Conservation (phyloP, 2,329 filamentous ascomycete species). For the Xylaria hypoxylon region DNA sequence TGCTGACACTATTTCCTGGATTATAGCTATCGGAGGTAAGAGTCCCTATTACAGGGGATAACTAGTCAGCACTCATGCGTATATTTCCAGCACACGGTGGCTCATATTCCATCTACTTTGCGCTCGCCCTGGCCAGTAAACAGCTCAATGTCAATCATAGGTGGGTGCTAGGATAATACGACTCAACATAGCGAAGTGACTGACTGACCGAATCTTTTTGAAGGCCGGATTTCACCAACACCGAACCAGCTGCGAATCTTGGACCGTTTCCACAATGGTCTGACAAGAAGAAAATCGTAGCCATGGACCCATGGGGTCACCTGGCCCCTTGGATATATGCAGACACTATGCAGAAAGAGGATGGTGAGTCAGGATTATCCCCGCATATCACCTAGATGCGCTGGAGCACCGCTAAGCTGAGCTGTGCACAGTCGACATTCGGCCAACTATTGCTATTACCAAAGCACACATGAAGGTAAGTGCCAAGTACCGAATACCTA, state of each 20-base stretch:
- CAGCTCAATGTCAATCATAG: constrained; percentile 85
- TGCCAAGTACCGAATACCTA: not conserved
- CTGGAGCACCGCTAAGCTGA: constrained; percentile 25
- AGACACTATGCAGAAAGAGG: constrained; percentile 79
- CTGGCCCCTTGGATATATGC: constrained; percentile 86
- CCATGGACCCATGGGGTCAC: constrained; percentile 96
- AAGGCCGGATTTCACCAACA: constrained; percentile 78
- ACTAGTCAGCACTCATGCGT: constrained; percentile 23
- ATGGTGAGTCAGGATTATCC: constrained; percentile 58
- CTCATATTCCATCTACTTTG: constrained; percentile 96
- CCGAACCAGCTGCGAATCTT: constrained; percentile 89
- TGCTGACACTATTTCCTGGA: constrained; percentile 35
- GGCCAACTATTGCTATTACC: constrained; percentile 91
- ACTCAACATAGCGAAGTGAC: constrained; percentile 2
- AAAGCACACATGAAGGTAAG: constrained; percentile 87
- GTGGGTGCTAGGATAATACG: constrained; percentile 51
- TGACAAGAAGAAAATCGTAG: constrained; percentile 92
- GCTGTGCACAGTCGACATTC: constrained; percentile 73
- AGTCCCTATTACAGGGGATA: constrained; percentile 24
- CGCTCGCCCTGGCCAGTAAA: constrained; percentile 90
- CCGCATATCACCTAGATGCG: not conserved
- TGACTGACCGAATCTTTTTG: constrained; percentile 27
- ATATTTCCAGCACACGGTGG: constrained; percentile 69
- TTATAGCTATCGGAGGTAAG: constrained; percentile 68
- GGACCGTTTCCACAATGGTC: constrained; percentile 91